Percentiles rank a stretch among this genome's conserved stretches.
Conservation (phyloP, 2,329 filamentous ascomycete genomes). For the Xylogone sp. region DNA sequence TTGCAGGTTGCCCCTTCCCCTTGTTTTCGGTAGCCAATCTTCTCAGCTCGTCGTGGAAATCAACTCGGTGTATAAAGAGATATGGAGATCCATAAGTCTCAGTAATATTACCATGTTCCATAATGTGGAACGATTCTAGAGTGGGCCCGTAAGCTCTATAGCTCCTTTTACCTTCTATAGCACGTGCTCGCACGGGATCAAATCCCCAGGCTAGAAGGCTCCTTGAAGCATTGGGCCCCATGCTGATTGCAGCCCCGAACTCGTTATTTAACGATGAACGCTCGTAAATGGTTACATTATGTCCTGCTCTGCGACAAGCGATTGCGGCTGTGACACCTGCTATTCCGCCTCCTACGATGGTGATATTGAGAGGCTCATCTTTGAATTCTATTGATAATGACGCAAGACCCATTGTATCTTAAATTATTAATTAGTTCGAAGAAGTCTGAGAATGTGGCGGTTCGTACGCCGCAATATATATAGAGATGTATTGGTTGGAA, state of each 20-base stretch:
- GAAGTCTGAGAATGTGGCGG: too few relatives aligned
- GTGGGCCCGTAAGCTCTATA: conserved; percentile 10
- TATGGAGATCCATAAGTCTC: conserved; percentile 9
- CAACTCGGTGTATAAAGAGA: conserved; percentile 33
- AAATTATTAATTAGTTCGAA: too few relatives aligned
- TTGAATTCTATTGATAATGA: too few relatives aligned
- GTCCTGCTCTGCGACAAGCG: conserved; percentile 24
- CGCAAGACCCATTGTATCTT: too few relatives aligned
- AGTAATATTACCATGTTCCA: neutral
- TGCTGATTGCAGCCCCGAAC: conserved; percentile 37
- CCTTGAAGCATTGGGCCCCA: conserved; percentile 34
- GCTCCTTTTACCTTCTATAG: conserved; percentile 17
- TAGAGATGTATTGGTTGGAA: too few relatives aligned
- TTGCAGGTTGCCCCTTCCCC: conserved; percentile 19
- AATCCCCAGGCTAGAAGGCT: conserved; percentile 32
- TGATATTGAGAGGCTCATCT: neutral
- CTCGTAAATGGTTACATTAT: conserved; percentile 26
- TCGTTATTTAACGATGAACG: conserved; percentile 33
- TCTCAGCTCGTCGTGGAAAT: conserved; percentile 35
- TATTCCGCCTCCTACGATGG: conserved; percentile 30
- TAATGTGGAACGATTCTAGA: conserved; percentile 7
- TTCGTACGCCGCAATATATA: too few relatives aligned
- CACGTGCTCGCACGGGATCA: conserved; percentile 21
- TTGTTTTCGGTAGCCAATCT: conserved; percentile 24
- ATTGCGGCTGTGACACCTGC: conserved; percentile 28